phyloP scores from a whole-genome alignment of 1,284 basidiomycete species.

The Spongispora temasekensis region DNA sequence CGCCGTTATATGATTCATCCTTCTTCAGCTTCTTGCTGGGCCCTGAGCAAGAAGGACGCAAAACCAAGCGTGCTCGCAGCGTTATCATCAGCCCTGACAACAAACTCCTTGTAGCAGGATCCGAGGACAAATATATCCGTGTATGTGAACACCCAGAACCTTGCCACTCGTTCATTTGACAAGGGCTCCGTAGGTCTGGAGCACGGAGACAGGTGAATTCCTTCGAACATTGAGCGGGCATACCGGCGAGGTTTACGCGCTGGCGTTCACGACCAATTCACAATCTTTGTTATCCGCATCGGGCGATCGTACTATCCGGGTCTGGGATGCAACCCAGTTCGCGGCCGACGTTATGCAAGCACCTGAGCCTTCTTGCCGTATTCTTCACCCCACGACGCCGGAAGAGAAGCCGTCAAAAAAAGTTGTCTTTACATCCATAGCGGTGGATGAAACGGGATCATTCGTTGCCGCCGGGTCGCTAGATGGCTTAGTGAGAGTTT shows the following conservation, averaged over 20 bases:
- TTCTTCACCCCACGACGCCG: slow-evolving; percentile 20
- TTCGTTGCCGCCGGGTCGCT: slow-evolving; percentile 38
- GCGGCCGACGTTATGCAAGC: slow-evolving; percentile 19
- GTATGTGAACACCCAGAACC: slow-evolving; percentile 17
- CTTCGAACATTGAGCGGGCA: slow-evolving; percentile 34
- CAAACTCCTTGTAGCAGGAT: slow-evolving; percentile 32
- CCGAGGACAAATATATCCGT: slow-evolving; percentile 34
- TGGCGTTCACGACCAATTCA: slow-evolving; percentile 36
- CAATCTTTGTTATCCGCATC: slow-evolving; percentile 35
- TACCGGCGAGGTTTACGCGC: slow-evolving; percentile 32
- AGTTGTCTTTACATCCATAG: slow-evolving; percentile 33
- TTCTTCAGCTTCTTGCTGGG: slow-evolving; percentile 30
- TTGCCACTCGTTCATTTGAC: slow-evolving; percentile 1
- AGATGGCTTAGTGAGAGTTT: slow-evolving; percentile 32
- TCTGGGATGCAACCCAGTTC: slow-evolving; percentile 34
- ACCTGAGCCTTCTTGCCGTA: slow-evolving; percentile 22
- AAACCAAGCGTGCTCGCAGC: slow-evolving; percentile 36
- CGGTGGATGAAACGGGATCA: slow-evolving; percentile 26
- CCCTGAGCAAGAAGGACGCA: slow-evolving; percentile 20
- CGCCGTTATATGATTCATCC: background rate
- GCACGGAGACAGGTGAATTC: slow-evolving; percentile 24
- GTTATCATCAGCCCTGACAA: slow-evolving; percentile 36
- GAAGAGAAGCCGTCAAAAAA: slow-evolving; percentile 21
- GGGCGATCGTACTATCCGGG: slow-evolving; percentile 32
- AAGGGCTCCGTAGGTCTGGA: slow-evolving; percentile 26